Percentiles rank a stretch among this genome's conserved stretches.
Evolutionary conservation across 208 protist genomes (phyloP).

Genomic region (Acanthamoeba lenticulata): DNA sequence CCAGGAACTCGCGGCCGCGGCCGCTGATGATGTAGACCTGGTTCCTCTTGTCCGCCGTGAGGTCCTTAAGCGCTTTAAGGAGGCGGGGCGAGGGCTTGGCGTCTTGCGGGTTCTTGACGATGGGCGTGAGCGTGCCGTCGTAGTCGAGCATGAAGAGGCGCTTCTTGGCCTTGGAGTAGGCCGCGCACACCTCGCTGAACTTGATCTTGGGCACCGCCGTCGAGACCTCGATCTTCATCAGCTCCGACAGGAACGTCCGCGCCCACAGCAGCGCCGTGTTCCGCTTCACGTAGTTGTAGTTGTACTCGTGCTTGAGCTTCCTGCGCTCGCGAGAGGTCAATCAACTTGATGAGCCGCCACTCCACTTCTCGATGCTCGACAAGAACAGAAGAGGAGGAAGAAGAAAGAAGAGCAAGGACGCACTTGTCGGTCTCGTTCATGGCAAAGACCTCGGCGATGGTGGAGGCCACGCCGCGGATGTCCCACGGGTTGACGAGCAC

Average conservation of each 20-base stretch:
- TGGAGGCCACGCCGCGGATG: constrained; percentile 71
- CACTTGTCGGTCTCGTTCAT: constrained; percentile 68
- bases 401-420: background rate
- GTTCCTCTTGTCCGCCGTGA: constrained; percentile 71
- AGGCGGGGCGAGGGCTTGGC: constrained; percentile 62
- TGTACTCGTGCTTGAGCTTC: constrained; percentile 67
- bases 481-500: constrained; percentile 81
- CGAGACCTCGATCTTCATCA: constrained; percentile 56
- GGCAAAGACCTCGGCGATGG: constrained; percentile 68
- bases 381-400: background rate
- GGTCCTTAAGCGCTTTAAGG: constrained; percentile 45
- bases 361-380: background rate
- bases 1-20: constrained; percentile 59
- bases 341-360: background rate
- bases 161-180: constrained; percentile 24
- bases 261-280: constrained; percentile 65
- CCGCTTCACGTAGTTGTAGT: constrained; percentile 37
- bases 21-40: constrained; percentile 80
- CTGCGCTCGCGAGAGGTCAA: background rate
- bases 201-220: constrained; percentile 38
- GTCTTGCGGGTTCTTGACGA: constrained; percentile 68
- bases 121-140: constrained; percentile 79
- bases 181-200: background rate
- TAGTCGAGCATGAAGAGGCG: constrained; percentile 80
- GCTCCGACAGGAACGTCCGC: constrained; percentile 53